Evolutionary conservation across 129 eudicot genomes (phyloP).

Genomic region (Calendula officinalis): DNA sequence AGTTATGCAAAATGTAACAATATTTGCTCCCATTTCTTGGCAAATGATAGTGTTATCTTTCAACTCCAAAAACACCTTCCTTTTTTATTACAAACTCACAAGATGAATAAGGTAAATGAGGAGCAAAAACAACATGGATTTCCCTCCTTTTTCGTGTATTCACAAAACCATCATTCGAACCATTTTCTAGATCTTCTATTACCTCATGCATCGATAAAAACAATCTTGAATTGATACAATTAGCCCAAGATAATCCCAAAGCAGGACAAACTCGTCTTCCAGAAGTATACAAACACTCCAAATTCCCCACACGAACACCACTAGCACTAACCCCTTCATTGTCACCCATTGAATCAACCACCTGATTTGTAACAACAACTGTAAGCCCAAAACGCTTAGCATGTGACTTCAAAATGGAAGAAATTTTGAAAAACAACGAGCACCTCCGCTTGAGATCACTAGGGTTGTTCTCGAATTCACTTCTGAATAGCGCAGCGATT

Average conservation of each 20-base stretch:
- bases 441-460: slow-evolving; percentile 58
- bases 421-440: slow-evolving; percentile 57
- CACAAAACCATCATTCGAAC: slow-evolving; percentile 20
- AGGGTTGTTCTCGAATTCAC: slow-evolving; percentile 62
- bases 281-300: slow-evolving; percentile 49
- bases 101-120: slow-evolving; percentile 76
- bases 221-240: slow-evolving; percentile 75
- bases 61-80: slow-evolving; percentile 78
- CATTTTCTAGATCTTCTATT: slow-evolving; percentile 30
- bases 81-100: slow-evolving; percentile 61
- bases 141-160: slow-evolving; percentile 48
- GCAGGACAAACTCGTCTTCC: slow-evolving; percentile 88
- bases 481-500: slow-evolving; percentile 73
- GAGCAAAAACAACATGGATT: slow-evolving; percentile 77
- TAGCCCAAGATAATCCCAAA: slow-evolving; percentile 91
- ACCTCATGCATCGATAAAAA: slow-evolving; percentile 61
- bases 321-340: slow-evolving; percentile 37
- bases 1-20: slow-evolving; percentile 10
- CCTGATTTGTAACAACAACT: slow-evolving; percentile 81
- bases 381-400: slow-evolving; percentile 71
- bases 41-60: slow-evolving; percentile 22
- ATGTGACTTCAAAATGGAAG: slow-evolving; percentile 39
- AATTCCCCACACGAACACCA: slow-evolving; percentile 66
- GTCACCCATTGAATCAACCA: slow-evolving; percentile 60
- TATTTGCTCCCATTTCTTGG: slow-evolving; percentile 12